These are phyloP conservation scores for Prunus mira DNA, from an alignment of 306 rosid species.

Conservation along the genomic window DNA sequence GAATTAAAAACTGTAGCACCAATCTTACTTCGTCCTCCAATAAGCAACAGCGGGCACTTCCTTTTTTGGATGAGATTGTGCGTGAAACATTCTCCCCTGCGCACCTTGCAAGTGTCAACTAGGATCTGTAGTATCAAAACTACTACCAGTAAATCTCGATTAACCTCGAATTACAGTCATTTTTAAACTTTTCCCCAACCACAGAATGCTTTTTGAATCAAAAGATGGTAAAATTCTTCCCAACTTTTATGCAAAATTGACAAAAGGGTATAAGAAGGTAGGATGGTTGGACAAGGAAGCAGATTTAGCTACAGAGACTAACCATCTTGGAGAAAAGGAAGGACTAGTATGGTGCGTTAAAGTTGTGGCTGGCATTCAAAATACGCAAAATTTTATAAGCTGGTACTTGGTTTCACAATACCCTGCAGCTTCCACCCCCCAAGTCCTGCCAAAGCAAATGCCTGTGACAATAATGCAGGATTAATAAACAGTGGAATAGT, in stretches of 20 bases:
- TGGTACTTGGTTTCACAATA: constrained; percentile 71
- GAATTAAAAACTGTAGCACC: neutral
- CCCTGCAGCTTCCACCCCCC: constrained; percentile 99
- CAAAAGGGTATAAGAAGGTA: neutral
- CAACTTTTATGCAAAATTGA: neutral
- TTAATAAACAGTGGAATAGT: constrained; percentile 17
- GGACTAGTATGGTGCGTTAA: neutral
- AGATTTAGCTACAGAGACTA: neutral
- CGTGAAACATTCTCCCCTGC: neutral
- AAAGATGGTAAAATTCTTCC: neutral
- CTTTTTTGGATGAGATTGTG: neutral
- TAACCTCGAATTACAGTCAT: neutral
- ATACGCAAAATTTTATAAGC: constrained; percentile 22
- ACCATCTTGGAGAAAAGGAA: neutral
- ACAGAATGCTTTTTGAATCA: neutral
- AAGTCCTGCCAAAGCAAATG: constrained; percentile 82
- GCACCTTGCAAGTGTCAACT: neutral
- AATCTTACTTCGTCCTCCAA: neutral
- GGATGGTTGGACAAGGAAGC: neutral
- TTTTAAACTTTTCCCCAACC: constrained; percentile 1
- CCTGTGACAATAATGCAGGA: constrained; percentile 44
- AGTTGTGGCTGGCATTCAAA: constrained; percentile 10
- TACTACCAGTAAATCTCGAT: neutral
- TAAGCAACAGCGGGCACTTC: neutral
- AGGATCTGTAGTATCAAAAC: neutral